phyloP scores from a whole-genome alignment of 345 rosid genomes.

The Lenwebbia sp. region DNA sequence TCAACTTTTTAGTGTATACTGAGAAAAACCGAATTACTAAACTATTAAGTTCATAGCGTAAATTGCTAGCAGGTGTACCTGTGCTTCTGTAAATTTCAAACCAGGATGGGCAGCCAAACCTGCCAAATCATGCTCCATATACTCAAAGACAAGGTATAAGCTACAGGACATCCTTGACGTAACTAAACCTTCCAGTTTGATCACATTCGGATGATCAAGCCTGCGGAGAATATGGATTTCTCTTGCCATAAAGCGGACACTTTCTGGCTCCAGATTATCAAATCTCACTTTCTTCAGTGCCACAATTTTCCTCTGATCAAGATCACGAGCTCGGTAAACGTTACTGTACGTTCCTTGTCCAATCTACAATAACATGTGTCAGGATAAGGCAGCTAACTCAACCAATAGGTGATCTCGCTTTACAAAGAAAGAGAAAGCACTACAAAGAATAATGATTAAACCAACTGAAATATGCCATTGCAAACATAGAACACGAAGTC shows the following conservation, averaged over 20 bases:
- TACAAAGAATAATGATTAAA: not conserved
- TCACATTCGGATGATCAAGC: conserved; percentile 92
- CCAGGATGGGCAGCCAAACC: conserved; percentile 94
- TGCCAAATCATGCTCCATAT: conserved; percentile 97
- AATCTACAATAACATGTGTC: conserved; percentile 43
- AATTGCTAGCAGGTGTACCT: conserved; percentile 28
- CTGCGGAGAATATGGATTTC: conserved; percentile 87
- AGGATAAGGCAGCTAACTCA: not conserved
- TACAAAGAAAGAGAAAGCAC: not conserved
- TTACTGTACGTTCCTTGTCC: conserved; percentile 99
- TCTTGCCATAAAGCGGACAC: conserved; percentile 97
- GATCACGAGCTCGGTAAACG: conserved; percentile 92
- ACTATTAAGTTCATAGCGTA: not conserved
- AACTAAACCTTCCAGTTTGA: conserved; percentile 94
- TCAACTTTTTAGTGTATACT: not conserved
- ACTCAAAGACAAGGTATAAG: conserved; percentile 96
- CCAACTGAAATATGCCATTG: not conserved
- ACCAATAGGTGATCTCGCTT: not conserved
- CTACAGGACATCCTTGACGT: conserved; percentile 99
- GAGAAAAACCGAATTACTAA: not conserved
- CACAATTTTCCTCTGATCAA: conserved; percentile 85
- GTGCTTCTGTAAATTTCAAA: conserved; percentile 79
- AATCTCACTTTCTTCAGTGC: conserved; percentile 97
- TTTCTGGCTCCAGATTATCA: conserved; percentile 91
- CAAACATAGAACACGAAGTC: not conserved